These are phyloP conservation scores for Corynascus novoguineensis DNA, from an alignment of 495 filamentous ascomycete genomes.

Conservation along the genomic window DNA sequence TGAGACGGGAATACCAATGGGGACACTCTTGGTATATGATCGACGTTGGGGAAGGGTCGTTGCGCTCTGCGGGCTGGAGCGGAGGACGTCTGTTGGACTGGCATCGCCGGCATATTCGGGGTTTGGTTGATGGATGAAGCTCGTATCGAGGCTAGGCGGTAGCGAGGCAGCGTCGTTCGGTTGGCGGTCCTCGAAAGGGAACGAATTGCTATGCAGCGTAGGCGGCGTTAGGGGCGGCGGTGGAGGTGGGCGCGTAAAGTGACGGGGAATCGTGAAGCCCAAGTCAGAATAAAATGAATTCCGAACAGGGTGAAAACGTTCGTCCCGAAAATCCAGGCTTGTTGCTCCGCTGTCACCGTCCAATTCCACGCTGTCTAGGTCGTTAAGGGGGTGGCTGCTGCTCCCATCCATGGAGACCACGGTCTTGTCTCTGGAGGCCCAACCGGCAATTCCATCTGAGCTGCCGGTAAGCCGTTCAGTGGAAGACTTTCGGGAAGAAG, in stretches of 20 bases:
- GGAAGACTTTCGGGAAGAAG: slow-evolving; percentile 5
- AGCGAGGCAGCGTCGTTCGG: slow-evolving; percentile 36
- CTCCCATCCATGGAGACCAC: slow-evolving; percentile 14
- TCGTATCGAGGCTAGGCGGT: slow-evolving; percentile 32
- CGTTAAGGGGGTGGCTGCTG: not conserved
- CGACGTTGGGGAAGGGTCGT: slow-evolving; percentile 32
- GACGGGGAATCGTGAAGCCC: slow-evolving; percentile 19
- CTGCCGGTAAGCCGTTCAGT: slow-evolving; percentile 14
- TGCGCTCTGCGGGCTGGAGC: slow-evolving; percentile 26
- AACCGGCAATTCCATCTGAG: slow-evolving; percentile 14
- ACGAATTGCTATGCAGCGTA: slow-evolving; percentile 26
- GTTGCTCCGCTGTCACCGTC: not conserved
- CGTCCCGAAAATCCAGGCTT: not conserved
- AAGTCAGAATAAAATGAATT: not conserved
- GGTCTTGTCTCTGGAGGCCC: slow-evolving; percentile 6
- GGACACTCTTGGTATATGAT: slow-evolving; percentile 40
- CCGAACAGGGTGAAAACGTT: not conserved
- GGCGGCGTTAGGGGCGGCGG: slow-evolving; percentile 40
- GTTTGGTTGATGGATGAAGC: slow-evolving; percentile 39
- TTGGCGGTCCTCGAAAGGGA: slow-evolving; percentile 37
- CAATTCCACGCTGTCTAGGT: not conserved
- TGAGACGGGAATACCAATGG: slow-evolving; percentile 31
- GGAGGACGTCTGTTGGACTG: slow-evolving; percentile 23
- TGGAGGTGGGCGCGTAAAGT: slow-evolving; percentile 33
- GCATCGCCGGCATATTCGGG: slow-evolving; percentile 35